Evolutionary conservation across 164 flowering plant genomes (phyloP).

Genomic region (Umbilicus rupestris): DNA sequence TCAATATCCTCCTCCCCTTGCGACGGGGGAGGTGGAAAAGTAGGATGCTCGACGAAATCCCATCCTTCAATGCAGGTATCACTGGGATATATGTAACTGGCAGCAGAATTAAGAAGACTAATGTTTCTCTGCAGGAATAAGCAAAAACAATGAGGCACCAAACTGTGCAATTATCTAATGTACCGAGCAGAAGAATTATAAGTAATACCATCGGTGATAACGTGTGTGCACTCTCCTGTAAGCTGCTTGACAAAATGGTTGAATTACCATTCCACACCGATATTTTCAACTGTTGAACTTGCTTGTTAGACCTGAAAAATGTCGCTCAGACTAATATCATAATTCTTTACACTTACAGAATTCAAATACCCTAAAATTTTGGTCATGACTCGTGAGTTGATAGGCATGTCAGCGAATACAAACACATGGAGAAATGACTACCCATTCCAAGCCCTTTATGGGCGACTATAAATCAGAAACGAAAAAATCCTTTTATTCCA

Average conservation of each 20-base stretch:
- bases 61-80: constrained; percentile 81
- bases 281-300: constrained; percentile 62
- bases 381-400: too few relatives aligned
- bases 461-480: too few relatives aligned
- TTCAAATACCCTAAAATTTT: too few relatives aligned
- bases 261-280: constrained; percentile 79
- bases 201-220: constrained; percentile 35
- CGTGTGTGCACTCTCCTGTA: constrained; percentile 60
- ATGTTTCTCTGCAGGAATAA: constrained; percentile 45
- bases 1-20: constrained; percentile 91
- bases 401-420: too few relatives aligned
- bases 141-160: background rate
- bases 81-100: constrained; percentile 53
- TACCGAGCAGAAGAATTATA: background rate
- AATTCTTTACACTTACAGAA: too few relatives aligned
- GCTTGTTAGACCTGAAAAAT: constrained; percentile 60
- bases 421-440: too few relatives aligned
- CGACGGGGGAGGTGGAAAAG: constrained; percentile 93
- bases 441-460: too few relatives aligned
- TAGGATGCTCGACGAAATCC: constrained; percentile 90
- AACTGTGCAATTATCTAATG: background rate
- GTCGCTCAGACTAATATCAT: background rate
- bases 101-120: constrained; percentile 43
- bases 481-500: constrained; percentile 72
- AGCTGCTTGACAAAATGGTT: constrained; percentile 60